phyloP scores from a whole-genome alignment of 306 rosid genomes.

The Arachis stenosperma region DNA sequence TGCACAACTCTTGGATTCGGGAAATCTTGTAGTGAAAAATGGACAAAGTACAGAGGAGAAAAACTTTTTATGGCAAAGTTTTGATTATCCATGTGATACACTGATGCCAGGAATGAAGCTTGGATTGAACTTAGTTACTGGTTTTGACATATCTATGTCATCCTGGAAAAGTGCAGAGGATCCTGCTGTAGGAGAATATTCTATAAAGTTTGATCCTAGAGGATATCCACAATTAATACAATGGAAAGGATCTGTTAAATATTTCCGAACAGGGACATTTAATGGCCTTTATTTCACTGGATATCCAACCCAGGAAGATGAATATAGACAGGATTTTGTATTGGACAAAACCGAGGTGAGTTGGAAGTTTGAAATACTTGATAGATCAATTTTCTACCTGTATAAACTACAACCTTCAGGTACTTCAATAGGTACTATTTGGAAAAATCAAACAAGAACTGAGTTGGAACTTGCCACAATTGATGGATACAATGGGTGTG shows the following conservation, averaged over 20 bases:
- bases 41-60: background rate
- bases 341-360: conserved; percentile 18
- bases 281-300: conserved; percentile 20
- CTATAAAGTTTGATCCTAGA: background rate
- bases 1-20: background rate
- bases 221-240: background rate
- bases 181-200: conserved; percentile 30
- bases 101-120: background rate
- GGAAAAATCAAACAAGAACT: background rate
- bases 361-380: background rate
- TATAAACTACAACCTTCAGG: conserved; percentile 6
- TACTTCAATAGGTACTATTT: background rate
- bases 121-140: conserved; percentile 21
- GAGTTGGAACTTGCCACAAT: background rate
- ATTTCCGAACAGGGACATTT: background rate
- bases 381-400: background rate
- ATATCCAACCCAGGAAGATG: background rate
- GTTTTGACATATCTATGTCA: conserved; percentile 15
- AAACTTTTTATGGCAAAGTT: background rate
- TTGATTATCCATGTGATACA: background rate
- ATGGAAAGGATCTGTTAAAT: background rate
- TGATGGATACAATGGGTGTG: background rate
- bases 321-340: background rate
- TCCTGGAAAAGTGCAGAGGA: conserved; percentile 40
- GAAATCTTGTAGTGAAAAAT: conserved; percentile 1